Conservation (phyloP, 2,329 filamentous ascomycete species). For the Neofusicoccum parvum region DNA sequence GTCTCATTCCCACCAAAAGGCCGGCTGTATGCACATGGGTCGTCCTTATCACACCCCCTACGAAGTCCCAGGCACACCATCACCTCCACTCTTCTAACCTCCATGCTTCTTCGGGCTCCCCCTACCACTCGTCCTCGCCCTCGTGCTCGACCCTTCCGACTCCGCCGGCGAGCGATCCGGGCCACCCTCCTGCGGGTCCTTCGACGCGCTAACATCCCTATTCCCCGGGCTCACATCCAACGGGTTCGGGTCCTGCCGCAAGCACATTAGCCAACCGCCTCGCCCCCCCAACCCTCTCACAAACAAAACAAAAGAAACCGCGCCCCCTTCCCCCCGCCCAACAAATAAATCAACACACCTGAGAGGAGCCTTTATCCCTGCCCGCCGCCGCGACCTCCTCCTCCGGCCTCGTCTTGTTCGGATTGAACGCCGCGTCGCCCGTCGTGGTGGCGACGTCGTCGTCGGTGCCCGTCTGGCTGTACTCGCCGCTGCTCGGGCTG, state of each 20-base stretch:
- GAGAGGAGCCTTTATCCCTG: conserved; percentile 23
- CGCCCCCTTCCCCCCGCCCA: not conserved
- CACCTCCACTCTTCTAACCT: not conserved
- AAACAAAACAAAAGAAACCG: not conserved
- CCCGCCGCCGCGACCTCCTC: conserved; percentile 50
- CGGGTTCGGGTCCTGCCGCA: conserved; percentile 46
- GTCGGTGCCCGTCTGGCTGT: conserved; percentile 68
- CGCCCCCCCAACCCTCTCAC: not conserved
- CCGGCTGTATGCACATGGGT: no score
- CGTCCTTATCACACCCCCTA: no score
- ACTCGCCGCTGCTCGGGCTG: conserved; percentile 66
- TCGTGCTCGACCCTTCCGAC: conserved; percentile 41
- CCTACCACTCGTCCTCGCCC: conserved; percentile 36
- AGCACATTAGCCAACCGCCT: not conserved
- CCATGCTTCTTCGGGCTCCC: conserved; percentile 29
- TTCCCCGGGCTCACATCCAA: conserved; percentile 65
- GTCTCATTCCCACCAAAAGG: no score
- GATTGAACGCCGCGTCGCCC: conserved; percentile 68
- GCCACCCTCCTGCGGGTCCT: conserved; percentile 46
- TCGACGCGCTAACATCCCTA: conserved; percentile 56
- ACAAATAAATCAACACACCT: conserved; percentile 18
- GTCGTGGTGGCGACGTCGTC: conserved; percentile 57
- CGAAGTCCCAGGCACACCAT: not conserved
- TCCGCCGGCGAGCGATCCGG: conserved; percentile 41
- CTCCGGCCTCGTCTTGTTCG: conserved; percentile 68